Percentiles rank a stretch among this genome's conserved stretches.
Conservation (phyloP, 495 filamentous ascomycete species). For the Cenococcum geophilum region DNA sequence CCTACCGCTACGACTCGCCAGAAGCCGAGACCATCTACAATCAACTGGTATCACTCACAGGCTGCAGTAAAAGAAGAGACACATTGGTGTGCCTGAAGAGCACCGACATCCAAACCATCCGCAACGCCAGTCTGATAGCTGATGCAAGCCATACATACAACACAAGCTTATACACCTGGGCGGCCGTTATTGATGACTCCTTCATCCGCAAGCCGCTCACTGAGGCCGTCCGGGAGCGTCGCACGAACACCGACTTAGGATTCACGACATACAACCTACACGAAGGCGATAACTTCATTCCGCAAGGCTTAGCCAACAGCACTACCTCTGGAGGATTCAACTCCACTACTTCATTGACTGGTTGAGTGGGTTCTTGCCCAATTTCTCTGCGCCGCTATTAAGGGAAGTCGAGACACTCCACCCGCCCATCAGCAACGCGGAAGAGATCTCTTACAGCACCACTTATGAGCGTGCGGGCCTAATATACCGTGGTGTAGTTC, state of each 20-base stretch:
- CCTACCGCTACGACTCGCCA: constrained; percentile 46
- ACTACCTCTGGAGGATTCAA: constrained; percentile 42
- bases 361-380: constrained; percentile 50
- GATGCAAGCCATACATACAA: constrained; percentile 46
- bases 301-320: constrained; percentile 42
- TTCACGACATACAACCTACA: constrained; percentile 55
- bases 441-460: constrained; percentile 44
- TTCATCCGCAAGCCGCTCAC: constrained; percentile 48
- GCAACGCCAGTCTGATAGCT: constrained; percentile 45
- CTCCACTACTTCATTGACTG: constrained; percentile 45
- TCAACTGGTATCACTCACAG: constrained; percentile 42
- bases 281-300: constrained; percentile 56
- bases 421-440: too few relatives aligned
- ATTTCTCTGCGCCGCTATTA: constrained; percentile 39
- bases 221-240: constrained; percentile 37
- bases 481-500: constrained; percentile 53
- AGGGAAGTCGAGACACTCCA: too few relatives aligned
- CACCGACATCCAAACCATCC: constrained; percentile 46
- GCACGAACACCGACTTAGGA: constrained; percentile 45
- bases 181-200: constrained; percentile 52
- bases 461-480: constrained; percentile 47
- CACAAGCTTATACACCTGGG: constrained; percentile 52
- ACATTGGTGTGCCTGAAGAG: constrained; percentile 48
- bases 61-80: constrained; percentile 40
- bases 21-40: constrained; percentile 49